Conservation (phyloP, 1,284 basidiomycete species). For the Boletus semigastroideus region DNA sequence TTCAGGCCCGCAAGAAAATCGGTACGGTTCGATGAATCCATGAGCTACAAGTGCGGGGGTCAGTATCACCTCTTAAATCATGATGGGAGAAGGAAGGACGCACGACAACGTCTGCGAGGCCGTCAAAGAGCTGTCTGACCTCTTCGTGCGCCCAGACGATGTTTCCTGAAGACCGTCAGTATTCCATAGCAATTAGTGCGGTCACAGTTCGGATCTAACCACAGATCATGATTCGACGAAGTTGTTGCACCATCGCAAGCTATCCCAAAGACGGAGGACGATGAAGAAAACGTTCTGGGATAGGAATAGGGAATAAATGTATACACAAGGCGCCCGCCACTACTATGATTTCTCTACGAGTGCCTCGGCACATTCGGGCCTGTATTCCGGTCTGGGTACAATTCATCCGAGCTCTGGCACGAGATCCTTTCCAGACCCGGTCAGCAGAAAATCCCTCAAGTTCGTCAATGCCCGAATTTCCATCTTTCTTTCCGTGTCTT, state of each 20-base stretch:
- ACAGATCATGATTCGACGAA: slow-evolving; percentile 28
- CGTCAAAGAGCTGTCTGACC: slow-evolving; percentile 60
- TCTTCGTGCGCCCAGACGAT: slow-evolving; percentile 83
- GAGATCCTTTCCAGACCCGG: slow-evolving; percentile 62
- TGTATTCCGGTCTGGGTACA: neutral
- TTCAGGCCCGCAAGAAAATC: slow-evolving; percentile 69
- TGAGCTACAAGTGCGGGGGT: slow-evolving; percentile 40
- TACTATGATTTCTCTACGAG: neutral
- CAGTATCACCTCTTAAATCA: neutral
- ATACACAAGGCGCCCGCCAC: neutral
- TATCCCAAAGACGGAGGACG: neutral
- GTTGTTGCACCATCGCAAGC: slow-evolving; percentile 14
- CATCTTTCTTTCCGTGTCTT: slow-evolving; percentile 81
- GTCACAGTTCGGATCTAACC: slow-evolving; percentile 16
- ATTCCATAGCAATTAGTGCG: neutral
- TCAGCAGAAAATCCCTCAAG: slow-evolving; percentile 61
- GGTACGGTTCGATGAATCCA: slow-evolving; percentile 64
- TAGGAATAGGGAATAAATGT: neutral
- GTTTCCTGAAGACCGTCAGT: slow-evolving; percentile 44
- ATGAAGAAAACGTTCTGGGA: neutral
- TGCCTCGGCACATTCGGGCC: neutral
- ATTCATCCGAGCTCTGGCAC: slow-evolving; percentile 51
- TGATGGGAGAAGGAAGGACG: slow-evolving; percentile 32
- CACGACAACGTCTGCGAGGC: slow-evolving; percentile 76
- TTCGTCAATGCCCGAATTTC: slow-evolving; percentile 75